Evolutionary conservation across 768 basidiomycete species (phyloP).

Genomic region (Punctularia strigosozonata): DNA sequence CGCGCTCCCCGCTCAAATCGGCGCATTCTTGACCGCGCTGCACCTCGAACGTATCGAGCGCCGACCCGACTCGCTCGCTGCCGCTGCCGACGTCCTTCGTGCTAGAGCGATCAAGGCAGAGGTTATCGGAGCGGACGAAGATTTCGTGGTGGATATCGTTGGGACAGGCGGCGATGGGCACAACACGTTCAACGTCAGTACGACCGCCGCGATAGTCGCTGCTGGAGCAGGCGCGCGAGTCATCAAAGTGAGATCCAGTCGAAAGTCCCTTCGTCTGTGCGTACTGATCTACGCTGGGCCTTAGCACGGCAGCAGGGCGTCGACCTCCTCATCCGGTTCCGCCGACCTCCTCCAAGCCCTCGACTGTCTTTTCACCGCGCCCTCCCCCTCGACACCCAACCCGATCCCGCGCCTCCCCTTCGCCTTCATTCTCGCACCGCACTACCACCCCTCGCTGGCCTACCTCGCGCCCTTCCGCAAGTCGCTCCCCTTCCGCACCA

Average conservation of each 20-base stretch:
- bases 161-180: slow-evolving; percentile 94
- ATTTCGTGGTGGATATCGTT: slow-evolving; percentile 72
- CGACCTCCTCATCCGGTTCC: slow-evolving; percentile 89
- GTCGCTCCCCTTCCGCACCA: slow-evolving; percentile 83
- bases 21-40: slow-evolving; percentile 80
- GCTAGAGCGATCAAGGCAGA: slow-evolving; percentile 53
- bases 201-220: slow-evolving; percentile 86
- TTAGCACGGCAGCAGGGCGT: slow-evolving; percentile 85
- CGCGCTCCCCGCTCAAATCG: slow-evolving; percentile 65
- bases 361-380: slow-evolving; percentile 62
- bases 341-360: slow-evolving; percentile 86
- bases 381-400: slow-evolving; percentile 40
- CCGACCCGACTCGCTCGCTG: slow-evolving; percentile 64
- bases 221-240: slow-evolving; percentile 91
- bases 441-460: slow-evolving; percentile 85
- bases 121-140: slow-evolving; percentile 44
- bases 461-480: slow-evolving; percentile 76
- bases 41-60: slow-evolving; percentile 72
- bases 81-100: slow-evolving; percentile 65
- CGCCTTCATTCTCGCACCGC: slow-evolving; percentile 86
- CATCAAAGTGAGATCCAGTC: slow-evolving; percentile 68
- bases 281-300: background rate
- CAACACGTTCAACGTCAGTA: slow-evolving; percentile 95
- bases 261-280: background rate
- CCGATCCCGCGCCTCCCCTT: slow-evolving; percentile 65